These are phyloP conservation scores for Verticillium longisporum DNA, from an alignment of 2,329 filamentous ascomycete genomes.

Conservation along the genomic window DNA sequence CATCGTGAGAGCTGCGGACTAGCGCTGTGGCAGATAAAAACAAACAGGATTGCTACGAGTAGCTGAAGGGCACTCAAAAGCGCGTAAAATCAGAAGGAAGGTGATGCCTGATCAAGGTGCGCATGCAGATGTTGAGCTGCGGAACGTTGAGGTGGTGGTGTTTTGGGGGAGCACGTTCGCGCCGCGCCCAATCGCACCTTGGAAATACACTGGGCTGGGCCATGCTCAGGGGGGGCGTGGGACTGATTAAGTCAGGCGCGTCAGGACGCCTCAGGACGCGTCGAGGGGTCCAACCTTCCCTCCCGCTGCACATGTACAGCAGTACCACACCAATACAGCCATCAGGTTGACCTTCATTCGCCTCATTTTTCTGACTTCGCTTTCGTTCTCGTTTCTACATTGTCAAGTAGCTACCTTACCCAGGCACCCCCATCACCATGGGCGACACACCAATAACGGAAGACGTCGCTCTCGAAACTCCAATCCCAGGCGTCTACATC, in stretches of 20 bases:
- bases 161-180: neutral
- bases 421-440: constrained; percentile 18
- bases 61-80: neutral
- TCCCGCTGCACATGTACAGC: neutral
- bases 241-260: neutral
- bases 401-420: neutral
- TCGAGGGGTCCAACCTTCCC: constrained; percentile 11
- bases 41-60: neutral
- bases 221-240: neutral
- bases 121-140: neutral
- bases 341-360: neutral
- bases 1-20: neutral
- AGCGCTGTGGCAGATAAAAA: neutral
- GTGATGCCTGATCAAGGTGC: neutral
- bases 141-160: neutral
- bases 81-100: neutral
- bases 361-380: neutral
- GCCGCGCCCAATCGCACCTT: neutral
- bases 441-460: constrained; percentile 32
- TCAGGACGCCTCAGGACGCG: constrained; percentile 11
- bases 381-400: neutral
- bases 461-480: constrained; percentile 23
- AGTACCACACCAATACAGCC: neutral
- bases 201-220: neutral
- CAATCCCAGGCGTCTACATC: constrained; percentile 40